A percentile compares a stretch with the other conserved stretches of the same genome.
These are phyloP conservation scores for Pestalotiopsis sp. DNA, from an alignment of 2,329 filamentous ascomycete genomes.

Conservation along the genomic window DNA sequence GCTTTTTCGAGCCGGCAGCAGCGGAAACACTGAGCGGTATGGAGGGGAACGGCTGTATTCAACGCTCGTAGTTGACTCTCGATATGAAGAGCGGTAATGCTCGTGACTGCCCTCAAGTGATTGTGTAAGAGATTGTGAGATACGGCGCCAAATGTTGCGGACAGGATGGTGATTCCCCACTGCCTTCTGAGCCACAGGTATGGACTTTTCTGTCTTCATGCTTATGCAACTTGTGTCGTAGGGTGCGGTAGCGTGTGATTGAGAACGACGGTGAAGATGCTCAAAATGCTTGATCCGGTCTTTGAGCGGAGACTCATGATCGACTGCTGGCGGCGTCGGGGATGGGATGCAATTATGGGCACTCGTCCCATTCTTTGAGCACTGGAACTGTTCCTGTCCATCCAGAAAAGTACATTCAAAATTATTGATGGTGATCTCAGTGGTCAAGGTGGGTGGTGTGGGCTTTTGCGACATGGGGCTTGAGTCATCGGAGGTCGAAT, in stretches of 20 bases:
- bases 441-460: constrained; percentile 28
- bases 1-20: constrained; percentile 12
- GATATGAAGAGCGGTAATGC: background rate
- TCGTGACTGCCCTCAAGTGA: constrained; percentile 21
- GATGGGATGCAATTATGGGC: background rate
- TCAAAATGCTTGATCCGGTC: constrained; percentile 32
- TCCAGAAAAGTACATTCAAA: constrained; percentile 30
- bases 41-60: background rate
- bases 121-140: constrained; percentile 28
- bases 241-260: constrained; percentile 13
- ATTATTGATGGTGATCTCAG: constrained; percentile 29
- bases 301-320: constrained; percentile 30
- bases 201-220: background rate
- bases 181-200: background rate
- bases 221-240: background rate
- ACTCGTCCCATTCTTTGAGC: background rate
- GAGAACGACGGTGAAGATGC: constrained; percentile 20
- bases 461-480: constrained; percentile 14
- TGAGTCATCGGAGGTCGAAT: background rate
- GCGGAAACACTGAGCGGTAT: constrained; percentile 2
- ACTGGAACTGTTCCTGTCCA: background rate
- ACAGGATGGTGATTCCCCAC: background rate
- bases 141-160: constrained; percentile 29
- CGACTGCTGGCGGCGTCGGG: background rate
- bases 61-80: constrained; percentile 8